Conservation (phyloP, 768 basidiomycete genomes). For the Mycena pura region DNA sequence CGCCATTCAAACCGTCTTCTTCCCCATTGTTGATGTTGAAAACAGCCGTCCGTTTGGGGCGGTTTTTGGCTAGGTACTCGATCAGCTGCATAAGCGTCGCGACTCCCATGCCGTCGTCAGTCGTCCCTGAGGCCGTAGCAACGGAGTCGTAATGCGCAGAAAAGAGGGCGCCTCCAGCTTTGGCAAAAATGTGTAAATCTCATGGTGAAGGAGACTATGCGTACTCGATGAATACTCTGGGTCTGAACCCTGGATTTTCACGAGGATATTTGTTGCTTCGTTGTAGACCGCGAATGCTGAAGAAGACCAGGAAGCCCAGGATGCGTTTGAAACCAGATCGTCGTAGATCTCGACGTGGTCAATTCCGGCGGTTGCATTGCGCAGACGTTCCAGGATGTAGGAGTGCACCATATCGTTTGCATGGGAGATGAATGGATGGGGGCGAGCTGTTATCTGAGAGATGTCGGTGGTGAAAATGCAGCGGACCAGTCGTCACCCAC, state of each 20-base stretch:
- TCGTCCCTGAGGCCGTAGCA: constrained; percentile 75
- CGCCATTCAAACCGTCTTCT: constrained; percentile 78
- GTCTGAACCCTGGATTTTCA: constrained; percentile 39
- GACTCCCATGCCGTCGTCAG: constrained; percentile 81
- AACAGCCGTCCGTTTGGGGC: constrained; percentile 65
- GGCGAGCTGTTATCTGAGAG: constrained; percentile 66
- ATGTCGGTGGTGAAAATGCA: background rate
- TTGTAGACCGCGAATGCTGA: constrained; percentile 44
- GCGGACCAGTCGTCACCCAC: constrained; percentile 41
- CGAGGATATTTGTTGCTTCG: constrained; percentile 62
- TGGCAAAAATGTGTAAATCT: constrained; percentile 71
- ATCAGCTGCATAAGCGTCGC: constrained; percentile 71
- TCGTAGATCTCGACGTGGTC: constrained; percentile 56
- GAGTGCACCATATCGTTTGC: constrained; percentile 71
- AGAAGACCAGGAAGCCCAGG: constrained; percentile 38
- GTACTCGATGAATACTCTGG: constrained; percentile 6
- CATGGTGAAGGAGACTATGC: constrained; percentile 55
- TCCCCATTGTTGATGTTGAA: constrained; percentile 91
- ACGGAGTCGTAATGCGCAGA: constrained; percentile 88
- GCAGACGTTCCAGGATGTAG: constrained; percentile 64
- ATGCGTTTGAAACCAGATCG: constrained; percentile 56
- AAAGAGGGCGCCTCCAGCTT: constrained; percentile 64
- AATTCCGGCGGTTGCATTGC: constrained; percentile 49
- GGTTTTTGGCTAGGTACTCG: constrained; percentile 55
- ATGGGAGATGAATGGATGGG: constrained; percentile 82